These are phyloP conservation scores for Xylariaceae sp. DNA, from an alignment of 2,329 filamentous ascomycete species.

Conservation along the genomic window DNA sequence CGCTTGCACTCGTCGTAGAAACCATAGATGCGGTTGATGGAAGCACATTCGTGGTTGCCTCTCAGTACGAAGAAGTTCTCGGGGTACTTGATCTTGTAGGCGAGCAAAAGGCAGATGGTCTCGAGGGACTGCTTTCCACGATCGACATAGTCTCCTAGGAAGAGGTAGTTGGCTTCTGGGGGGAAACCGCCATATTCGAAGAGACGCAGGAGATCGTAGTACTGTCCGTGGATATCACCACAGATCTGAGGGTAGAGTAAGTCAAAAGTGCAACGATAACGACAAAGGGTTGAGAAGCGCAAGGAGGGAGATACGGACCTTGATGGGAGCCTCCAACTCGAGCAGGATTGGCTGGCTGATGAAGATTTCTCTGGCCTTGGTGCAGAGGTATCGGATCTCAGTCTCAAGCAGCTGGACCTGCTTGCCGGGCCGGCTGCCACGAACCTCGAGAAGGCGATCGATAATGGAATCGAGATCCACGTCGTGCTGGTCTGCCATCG, in stretches of 20 bases:
- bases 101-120: conserved; percentile 86
- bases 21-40: conserved; percentile 91
- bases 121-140: conserved; percentile 93
- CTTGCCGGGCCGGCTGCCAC: conserved; percentile 96
- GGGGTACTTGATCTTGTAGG: conserved; percentile 95
- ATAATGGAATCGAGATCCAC: conserved; percentile 99
- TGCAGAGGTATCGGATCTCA: conserved; percentile 96
- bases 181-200: conserved; percentile 99
- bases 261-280: not conserved
- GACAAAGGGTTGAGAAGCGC: conserved; percentile 3
- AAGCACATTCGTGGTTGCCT: conserved; percentile 95
- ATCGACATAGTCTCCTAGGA: conserved; percentile 95
- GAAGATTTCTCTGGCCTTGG: conserved; percentile 98
- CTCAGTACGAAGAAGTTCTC: conserved; percentile 96
- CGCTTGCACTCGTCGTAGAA: conserved; percentile 99
- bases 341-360: conserved; percentile 98
- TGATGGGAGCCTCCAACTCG: conserved; percentile 97
- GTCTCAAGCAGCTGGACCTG: conserved; percentile 95
- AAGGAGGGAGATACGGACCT: conserved; percentile 58
- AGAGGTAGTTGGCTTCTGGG: conserved; percentile 98
- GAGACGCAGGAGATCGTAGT: conserved; percentile 93
- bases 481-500: conserved; percentile 69
- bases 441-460: conserved; percentile 93
- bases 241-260: conserved; percentile 66
- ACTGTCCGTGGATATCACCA: conserved; percentile 98